These are phyloP conservation scores for Scheffersomyces quercinus DNA, from an alignment of 1,139 yeast genomes.

Conservation along the genomic window DNA sequence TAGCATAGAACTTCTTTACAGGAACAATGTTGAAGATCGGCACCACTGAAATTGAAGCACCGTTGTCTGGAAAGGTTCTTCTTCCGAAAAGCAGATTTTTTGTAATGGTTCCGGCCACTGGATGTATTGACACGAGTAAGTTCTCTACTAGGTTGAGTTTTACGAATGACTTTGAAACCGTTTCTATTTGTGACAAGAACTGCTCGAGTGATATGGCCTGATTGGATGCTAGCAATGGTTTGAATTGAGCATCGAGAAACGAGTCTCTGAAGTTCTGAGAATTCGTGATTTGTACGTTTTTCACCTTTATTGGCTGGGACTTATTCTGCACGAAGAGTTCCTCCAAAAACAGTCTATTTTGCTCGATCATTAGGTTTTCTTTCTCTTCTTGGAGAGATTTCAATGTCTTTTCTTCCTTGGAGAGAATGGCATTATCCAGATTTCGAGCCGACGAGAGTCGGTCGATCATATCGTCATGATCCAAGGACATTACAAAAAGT, in stretches of 20 bases:
- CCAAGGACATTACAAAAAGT: conserved; percentile 20
- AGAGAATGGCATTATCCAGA: conserved; percentile 4
- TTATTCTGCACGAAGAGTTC: conserved; percentile 42
- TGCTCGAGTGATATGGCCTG: conserved; percentile 33
- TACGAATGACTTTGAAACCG: conserved; percentile 41
- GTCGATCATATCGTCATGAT: conserved; percentile 30
- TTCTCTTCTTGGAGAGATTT: conserved; percentile 29
- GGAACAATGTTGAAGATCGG: conserved; percentile 64
- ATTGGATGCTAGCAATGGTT: conserved; percentile 43
- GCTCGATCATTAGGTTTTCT: conserved; percentile 36
- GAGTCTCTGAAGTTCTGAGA: conserved; percentile 50
- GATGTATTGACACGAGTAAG: conserved; percentile 40
- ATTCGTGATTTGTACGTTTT: conserved; percentile 57
- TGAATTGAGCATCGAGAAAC: conserved; percentile 55
- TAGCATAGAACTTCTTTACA: conserved; percentile 66
- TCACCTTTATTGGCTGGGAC: conserved; percentile 44
- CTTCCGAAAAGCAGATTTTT: conserved; percentile 6
- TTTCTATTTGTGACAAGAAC: conserved; percentile 43
- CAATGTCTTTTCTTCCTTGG: conserved; percentile 33
- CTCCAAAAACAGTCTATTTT: conserved; percentile 42
- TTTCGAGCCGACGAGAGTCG: conserved; percentile 19
- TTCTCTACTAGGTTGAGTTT: conserved; percentile 48
- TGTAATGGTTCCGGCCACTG: conserved; percentile 22
- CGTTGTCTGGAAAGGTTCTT: conserved; percentile 18
- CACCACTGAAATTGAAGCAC: conserved; percentile 41